Evolutionary conservation across 2,329 filamentous ascomycete species (phyloP).

Genomic region (Aureobasidium musti): DNA sequence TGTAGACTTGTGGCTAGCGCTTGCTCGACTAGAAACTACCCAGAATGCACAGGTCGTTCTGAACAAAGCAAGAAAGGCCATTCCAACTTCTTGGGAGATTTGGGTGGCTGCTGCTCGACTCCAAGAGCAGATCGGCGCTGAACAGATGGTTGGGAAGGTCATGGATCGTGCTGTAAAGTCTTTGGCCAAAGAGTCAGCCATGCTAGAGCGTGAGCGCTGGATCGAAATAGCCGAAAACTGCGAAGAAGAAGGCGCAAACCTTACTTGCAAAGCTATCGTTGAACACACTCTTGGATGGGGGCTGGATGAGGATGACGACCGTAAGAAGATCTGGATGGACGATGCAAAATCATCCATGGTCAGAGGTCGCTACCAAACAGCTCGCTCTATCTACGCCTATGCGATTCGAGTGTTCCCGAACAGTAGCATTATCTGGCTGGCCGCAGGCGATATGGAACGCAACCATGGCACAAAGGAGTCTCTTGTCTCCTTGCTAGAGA

Average conservation of each 20-base stretch:
- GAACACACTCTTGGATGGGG: conserved; percentile 90
- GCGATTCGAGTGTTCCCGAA: conserved; percentile 86
- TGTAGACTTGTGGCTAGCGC: conserved; percentile 90
- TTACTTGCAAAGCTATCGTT: conserved; percentile 88
- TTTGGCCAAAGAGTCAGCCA: conserved; percentile 85
- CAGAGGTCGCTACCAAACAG: conserved; percentile 83
- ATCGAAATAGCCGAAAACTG: conserved; percentile 92
- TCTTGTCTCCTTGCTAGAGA: conserved; percentile 82
- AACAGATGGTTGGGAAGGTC: conserved; percentile 73
- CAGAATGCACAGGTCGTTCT: conserved; percentile 93
- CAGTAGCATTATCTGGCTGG: conserved; percentile 85
- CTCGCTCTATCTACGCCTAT: conserved; percentile 90
- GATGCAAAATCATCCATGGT: conserved; percentile 82
- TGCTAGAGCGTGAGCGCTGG: conserved; percentile 98
- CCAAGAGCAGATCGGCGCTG: conserved; percentile 84
- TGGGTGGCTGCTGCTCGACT: conserved; percentile 94
- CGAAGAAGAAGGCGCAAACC: conserved; percentile 82
- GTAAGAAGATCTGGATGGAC: conserved; percentile 94
- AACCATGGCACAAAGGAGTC: conserved; percentile 83
- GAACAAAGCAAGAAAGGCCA: conserved; percentile 90
- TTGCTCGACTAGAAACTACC: conserved; percentile 84
- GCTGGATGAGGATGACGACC: conserved; percentile 92
- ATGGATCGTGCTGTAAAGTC: conserved; percentile 94
- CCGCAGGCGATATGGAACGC: conserved; percentile 86
- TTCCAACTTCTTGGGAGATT: conserved; percentile 90